Evolutionary conservation across 345 rosid genomes (phyloP).

Genomic region (Hibiscus tridactylites): DNA sequence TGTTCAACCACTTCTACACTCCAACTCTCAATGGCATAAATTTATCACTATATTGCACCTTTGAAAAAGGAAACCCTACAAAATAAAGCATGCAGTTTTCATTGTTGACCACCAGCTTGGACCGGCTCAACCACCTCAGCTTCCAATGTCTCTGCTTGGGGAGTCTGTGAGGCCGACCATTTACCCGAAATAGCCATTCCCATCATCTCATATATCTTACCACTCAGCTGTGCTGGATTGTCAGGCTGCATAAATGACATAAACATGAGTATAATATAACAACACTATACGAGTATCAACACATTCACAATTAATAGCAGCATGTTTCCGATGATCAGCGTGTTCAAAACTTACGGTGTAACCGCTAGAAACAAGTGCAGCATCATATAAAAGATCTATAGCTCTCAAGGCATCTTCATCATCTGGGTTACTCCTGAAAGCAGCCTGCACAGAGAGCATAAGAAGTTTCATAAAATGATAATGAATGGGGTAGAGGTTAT

Average conservation of each 20-base stretch:
- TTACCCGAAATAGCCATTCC: constrained; percentile 65
- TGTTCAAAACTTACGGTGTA: constrained; percentile 53
- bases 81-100: constrained; percentile 18
- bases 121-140: constrained; percentile 85
- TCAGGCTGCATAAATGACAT: constrained; percentile 58
- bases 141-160: constrained; percentile 38
- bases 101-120: constrained; percentile 53
- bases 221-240: constrained; percentile 87
- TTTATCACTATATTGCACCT: not conserved
- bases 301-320: not conserved
- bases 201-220: constrained; percentile 99
- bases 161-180: constrained; percentile 49
- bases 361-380: constrained; percentile 90
- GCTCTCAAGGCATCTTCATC: constrained; percentile 79
- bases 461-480: not conserved
- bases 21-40: not conserved
- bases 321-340: not conserved
- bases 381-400: constrained; percentile 77
- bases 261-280: not conserved
- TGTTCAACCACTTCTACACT: not conserved
- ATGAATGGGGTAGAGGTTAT: not conserved
- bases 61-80: not conserved
- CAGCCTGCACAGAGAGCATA: constrained; percentile 45
- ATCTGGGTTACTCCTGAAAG: constrained; percentile 54
- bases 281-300: not conserved